Evolutionary conservation across 768 basidiomycete species (phyloP), one percentile per base, ranked within the genome.

Genomic region (Lactifluus subvellereus): DNA sequence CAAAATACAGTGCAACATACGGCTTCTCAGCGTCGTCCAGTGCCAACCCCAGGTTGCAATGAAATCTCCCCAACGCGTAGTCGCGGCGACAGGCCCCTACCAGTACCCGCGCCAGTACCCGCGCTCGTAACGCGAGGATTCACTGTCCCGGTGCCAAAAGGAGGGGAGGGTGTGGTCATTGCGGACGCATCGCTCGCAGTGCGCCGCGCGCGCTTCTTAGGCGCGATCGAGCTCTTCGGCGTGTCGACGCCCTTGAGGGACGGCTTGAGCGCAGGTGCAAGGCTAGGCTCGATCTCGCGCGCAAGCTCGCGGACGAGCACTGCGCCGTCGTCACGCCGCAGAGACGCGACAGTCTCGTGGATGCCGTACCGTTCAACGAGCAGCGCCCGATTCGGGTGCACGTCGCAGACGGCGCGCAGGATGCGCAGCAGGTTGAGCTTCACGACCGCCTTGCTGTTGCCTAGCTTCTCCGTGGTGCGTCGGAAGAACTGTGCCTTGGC

Each of bases 301-400:
- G 93, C 93, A 50, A 97, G 75, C 72, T 98, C 91, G 61, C 91
- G 80, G 18, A 97, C 94, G 33, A 99, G 81, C 18, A 98, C 88
- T 0, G 96, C 94, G 13, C 85, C 89, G 72, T 99, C 97, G 54
- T 87, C 85, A 66, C 84, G 82, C 70, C 90, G 91, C 54, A 98
- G 76, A 64, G 82, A 81, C 67, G 86, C 83, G 60, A 99, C 91
- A 3, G 94, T 84, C 38, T 86, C 88, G 60, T 89, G 79, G 55
- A 96, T 75, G 0, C 89, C 90, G 70, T 90, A 96, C 52, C 84
- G 80, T 71, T 91, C 88, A 30, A 96, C 91, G 54, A 95, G 77
- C 69, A 86, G 83, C 2, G 85, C 85, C 9, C 88, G 82, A 69
- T 94, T 94, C 2, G 93, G 92, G 67, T 95, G 91, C 8, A 87